These are phyloP conservation scores for Salix arbutifolia DNA, from an alignment of 345 rosid genomes.

Conservation along the genomic window DNA sequence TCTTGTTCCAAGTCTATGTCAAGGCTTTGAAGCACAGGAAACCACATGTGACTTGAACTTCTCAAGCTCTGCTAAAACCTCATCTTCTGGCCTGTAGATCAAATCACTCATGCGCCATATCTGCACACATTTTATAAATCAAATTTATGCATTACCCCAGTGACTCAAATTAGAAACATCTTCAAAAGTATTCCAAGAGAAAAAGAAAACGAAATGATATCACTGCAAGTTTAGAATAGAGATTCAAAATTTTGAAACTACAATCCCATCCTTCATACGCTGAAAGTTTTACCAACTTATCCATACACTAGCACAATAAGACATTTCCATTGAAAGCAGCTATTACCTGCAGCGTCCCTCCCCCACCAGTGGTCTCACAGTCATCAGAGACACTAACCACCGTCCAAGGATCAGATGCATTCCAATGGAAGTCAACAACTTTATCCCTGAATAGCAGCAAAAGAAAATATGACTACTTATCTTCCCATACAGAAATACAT, in stretches of 20 bases:
- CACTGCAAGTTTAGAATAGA: too few species aligned
- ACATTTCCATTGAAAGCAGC: neutral
- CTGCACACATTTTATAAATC: constrained; percentile 30
- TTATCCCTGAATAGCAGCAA: constrained; percentile 58
- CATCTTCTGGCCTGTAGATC: constrained; percentile 85
- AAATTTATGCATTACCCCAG: neutral
- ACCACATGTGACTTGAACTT: constrained; percentile 74
- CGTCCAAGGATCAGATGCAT: constrained; percentile 86
- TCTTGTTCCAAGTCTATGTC: constrained; percentile 7
- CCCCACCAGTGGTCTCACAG: constrained; percentile 90
- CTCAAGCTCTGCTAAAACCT: constrained; percentile 81
- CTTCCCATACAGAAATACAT: neutral
- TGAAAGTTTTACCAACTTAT: neutral
- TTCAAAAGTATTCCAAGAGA: too few species aligned
- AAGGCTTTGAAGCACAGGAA: constrained; percentile 58
- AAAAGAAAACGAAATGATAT: too few species aligned
- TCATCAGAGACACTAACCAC: constrained; percentile 95
- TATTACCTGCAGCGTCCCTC: constrained; percentile 87
- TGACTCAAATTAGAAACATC: neutral
- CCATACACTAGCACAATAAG: neutral
- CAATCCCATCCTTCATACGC: neutral
- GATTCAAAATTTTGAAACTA: neutral
- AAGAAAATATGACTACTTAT: neutral
- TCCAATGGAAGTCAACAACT: constrained; percentile 96
- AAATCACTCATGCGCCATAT: constrained; percentile 92